phyloP scores from a whole-genome alignment of 148 eudicot genomes.

The Fallopia convolvulus region DNA sequence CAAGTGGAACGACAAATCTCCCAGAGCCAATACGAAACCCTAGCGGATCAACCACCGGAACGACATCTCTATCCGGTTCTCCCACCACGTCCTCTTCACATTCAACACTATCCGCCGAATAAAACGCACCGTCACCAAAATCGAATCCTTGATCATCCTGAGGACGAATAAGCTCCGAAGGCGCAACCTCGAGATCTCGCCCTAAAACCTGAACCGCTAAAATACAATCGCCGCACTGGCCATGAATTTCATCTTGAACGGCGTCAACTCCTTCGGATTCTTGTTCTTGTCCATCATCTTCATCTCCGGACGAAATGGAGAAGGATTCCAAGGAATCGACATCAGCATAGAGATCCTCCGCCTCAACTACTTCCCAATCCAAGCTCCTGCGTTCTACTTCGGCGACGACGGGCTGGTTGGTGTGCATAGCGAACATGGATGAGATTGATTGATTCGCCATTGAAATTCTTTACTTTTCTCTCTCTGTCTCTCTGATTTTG shows the following conservation, averaged over 20 bases:
- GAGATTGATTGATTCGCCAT: conserved; percentile 10
- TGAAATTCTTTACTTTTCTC: background rate
- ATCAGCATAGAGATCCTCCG: conserved; percentile 13
- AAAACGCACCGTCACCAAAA: background rate
- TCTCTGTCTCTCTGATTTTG: background rate
- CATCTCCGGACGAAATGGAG: conserved; percentile 7
- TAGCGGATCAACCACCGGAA: conserved; percentile 6
- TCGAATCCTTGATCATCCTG: background rate
- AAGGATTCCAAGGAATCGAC: conserved; percentile 9
- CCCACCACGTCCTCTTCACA: background rate
- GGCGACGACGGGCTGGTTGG: background rate
- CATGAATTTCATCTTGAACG: background rate
- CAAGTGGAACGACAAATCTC: background rate
- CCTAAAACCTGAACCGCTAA: background rate
- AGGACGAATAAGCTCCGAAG: background rate
- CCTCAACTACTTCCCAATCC: conserved; percentile 9
- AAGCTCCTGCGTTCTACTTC: background rate
- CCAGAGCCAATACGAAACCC: background rate
- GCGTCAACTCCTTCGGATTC: background rate
- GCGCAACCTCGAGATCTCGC: background rate
- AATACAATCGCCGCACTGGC: background rate
- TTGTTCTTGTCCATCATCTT: background rate
- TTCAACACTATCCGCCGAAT: background rate
- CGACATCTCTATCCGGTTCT: background rate
- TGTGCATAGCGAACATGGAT: conserved; percentile 5